Conservation (phyloP, 1,284 basidiomycete genomes). For the Sphaerobolus stellatus region DNA sequence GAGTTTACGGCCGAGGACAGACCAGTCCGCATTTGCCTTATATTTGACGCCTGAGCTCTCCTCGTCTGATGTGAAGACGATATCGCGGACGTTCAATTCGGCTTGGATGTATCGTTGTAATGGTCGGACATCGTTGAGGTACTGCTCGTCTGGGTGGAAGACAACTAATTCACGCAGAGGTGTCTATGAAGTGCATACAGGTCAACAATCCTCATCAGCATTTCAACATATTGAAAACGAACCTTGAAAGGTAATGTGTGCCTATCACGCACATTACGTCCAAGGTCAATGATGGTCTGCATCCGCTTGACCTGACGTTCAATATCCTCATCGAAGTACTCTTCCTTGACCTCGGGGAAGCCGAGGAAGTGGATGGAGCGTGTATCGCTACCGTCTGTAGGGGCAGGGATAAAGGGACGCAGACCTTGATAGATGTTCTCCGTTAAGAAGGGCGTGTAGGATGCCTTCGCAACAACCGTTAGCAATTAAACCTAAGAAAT, state of each 20-base stretch:
- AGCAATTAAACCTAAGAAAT: slow-evolving; percentile 8
- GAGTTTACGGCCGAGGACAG: slow-evolving; percentile 90
- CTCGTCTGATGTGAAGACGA: slow-evolving; percentile 91
- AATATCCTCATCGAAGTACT: slow-evolving; percentile 96
- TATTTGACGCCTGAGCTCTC: slow-evolving; percentile 85
- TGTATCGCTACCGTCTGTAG: slow-evolving; percentile 79
- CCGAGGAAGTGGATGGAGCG: slow-evolving; percentile 95
- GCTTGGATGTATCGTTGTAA: slow-evolving; percentile 90
- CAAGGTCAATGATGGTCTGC: slow-evolving; percentile 93
- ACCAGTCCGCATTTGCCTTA: slow-evolving; percentile 93
- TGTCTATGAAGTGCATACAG: slow-evolving; percentile 65
- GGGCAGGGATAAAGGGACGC: slow-evolving; percentile 78
- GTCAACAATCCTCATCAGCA: too few species aligned
- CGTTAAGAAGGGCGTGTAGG: slow-evolving; percentile 97
- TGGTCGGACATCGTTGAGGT: slow-evolving; percentile 83
- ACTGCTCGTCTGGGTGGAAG: slow-evolving; percentile 88
- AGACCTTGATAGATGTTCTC: slow-evolving; percentile 97
- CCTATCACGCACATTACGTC: slow-evolving; percentile 86
- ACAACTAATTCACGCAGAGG: slow-evolving; percentile 92
- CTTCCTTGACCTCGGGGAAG: slow-evolving; percentile 91
- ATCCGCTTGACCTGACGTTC: slow-evolving; percentile 94
- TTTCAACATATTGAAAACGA: slow-evolving; percentile 16
- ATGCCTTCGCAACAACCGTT: slow-evolving; percentile 60
- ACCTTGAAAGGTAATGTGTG: slow-evolving; percentile 91
- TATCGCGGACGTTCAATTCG: slow-evolving; percentile 92